A percentile compares a stretch with the other conserved stretches of the same genome.
Evolutionary conservation across 2,329 filamentous ascomycete genomes (phyloP).

Genomic region (Claviceps arundinis): DNA sequence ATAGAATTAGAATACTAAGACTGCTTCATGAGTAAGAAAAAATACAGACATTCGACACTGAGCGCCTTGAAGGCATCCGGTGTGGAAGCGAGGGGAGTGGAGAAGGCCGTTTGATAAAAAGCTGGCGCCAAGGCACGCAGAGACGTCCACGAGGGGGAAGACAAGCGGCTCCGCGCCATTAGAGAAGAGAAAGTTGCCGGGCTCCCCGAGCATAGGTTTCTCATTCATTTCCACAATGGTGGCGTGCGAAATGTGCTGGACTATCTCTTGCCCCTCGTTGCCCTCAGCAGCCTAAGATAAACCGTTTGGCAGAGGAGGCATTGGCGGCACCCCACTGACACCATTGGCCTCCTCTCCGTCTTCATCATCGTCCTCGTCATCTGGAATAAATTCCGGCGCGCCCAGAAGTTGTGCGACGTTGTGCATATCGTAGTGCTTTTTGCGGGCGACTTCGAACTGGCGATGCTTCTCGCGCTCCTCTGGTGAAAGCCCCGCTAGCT

Average conservation of each 20-base stretch:
- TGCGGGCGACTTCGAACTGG: conserved; percentile 80
- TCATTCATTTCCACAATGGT: neutral
- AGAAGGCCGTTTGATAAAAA: too few species aligned
- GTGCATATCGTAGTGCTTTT: conserved; percentile 98
- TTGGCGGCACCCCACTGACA: conserved; percentile 20
- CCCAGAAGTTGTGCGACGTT: conserved; percentile 81
- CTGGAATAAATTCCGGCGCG: conserved; percentile 53
- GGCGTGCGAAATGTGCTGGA: neutral
- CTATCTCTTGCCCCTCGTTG: neutral
- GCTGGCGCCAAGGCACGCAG: too few species aligned
- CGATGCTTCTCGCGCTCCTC: conserved; percentile 86
- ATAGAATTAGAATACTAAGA: neutral
- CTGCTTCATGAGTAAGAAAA: neutral
- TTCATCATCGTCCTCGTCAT: conserved; percentile 48
- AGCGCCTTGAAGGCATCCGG: too few species aligned
- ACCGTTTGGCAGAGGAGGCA: conserved; percentile 33
- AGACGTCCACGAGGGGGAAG: too few species aligned
- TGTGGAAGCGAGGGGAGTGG: too few species aligned
- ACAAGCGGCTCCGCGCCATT: too few species aligned
- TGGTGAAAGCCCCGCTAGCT: conserved; percentile 38
- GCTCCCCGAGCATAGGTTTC: too few species aligned
- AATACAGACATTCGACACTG: neutral
- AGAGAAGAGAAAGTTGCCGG: too few species aligned
- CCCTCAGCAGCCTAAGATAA: conserved; percentile 13
- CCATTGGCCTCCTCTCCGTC: conserved; percentile 21